Evolutionary conservation across 805 yeast genomes (phyloP).

Genomic region (Sugiyamaella chiloensis): DNA sequence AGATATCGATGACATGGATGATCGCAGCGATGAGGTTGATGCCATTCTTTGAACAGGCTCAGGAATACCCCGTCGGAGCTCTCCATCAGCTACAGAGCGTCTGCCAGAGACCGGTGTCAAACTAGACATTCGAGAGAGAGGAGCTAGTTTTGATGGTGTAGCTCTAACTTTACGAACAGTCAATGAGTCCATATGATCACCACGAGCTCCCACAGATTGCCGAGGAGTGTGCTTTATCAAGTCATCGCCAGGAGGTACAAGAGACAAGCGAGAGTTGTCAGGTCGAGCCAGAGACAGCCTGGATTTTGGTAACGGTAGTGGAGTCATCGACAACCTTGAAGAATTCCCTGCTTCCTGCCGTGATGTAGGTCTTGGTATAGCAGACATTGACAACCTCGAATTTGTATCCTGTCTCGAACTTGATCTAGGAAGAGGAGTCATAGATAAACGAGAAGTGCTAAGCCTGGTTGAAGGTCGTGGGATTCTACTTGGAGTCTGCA

Average conservation of each 20-base stretch:
- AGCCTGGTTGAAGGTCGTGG: constrained; percentile 10
- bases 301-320: background rate
- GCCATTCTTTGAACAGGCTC: too few relatives aligned
- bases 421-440: background rate
- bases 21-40: too few relatives aligned
- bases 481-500: constrained; percentile 13
- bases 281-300: background rate
- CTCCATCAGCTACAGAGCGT: background rate
- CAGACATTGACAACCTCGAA: background rate
- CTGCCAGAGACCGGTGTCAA: background rate
- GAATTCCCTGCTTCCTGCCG: background rate
- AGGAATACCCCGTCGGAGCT: too few relatives aligned
- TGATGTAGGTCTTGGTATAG: background rate
- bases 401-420: background rate
- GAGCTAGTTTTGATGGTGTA: background rate
- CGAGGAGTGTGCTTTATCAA: background rate
- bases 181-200: background rate
- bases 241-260: background rate
- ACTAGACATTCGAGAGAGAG: background rate
- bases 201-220: background rate
- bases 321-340: background rate
- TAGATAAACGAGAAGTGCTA: background rate
- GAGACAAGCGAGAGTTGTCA: background rate
- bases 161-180: background rate
- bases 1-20: too few relatives aligned